Conservation (phyloP, 257 asterid genomes). For the Przewalskia tangutica region DNA sequence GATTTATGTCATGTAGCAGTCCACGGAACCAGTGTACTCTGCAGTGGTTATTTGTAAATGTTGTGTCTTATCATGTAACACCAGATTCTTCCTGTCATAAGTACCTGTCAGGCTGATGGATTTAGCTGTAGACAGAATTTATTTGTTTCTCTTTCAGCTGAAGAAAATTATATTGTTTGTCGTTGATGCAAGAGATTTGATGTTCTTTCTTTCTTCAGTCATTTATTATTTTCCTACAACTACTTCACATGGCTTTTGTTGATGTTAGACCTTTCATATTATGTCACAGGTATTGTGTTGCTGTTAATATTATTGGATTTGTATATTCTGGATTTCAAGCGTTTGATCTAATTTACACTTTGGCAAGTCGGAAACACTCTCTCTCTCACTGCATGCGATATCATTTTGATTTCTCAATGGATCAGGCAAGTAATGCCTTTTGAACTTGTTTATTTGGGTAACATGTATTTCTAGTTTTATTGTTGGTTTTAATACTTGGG, state of each 20-base stretch:
- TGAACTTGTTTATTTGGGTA: background rate
- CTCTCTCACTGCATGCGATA: constrained; percentile 39
- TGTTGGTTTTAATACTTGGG: background rate
- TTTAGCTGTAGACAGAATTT: background rate
- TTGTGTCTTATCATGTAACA: background rate
- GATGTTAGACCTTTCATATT: background rate
- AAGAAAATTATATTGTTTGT: background rate
- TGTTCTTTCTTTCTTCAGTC: background rate
- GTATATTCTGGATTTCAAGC: constrained; percentile 67
- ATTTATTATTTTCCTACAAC: background rate
- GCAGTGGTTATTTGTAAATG: background rate
- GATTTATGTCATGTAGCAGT: background rate
- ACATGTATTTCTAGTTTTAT: background rate
- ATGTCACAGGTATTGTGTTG: constrained; percentile 52
- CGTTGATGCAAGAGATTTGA: background rate
- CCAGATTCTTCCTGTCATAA: background rate
- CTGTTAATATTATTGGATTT: constrained; percentile 64
- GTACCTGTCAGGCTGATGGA: background rate
- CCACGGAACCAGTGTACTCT: background rate
- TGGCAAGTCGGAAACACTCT: constrained; percentile 52
- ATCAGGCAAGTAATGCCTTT: constrained; percentile 52
- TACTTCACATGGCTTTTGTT: background rate
- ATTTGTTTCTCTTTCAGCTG: background rate
- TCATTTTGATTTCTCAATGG: constrained; percentile 63
- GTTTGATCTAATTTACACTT: constrained; percentile 34